phyloP scores from a whole-genome alignment of 345 rosid genomes.

The thale cress (Arabidopsis thaliana) region TAIR10.1 NC_003076.8:7180501-7181000 shows the following conservation, averaged over 20 bases:
- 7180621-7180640: background rate
- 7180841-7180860: background rate
- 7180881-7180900: background rate
- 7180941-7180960: background rate
- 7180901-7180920: background rate
- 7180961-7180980: background rate
- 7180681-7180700: slow-evolving; percentile 2
- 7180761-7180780: background rate
- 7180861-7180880: background rate
- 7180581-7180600: background rate
- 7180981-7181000: background rate
- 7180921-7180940: background rate
- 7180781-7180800: background rate
- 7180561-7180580: background rate
- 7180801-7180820: background rate
- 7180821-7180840: background rate
- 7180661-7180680: background rate
- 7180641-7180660: background rate
- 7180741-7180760: background rate
- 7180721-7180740: background rate
- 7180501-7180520: background rate
- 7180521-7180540: background rate
- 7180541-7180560: background rate
- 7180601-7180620: background rate
- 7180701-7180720: background rate